A percentile compares a stretch with the other conserved stretches of the same genome.
Conservation (phyloP, 1,284 basidiomycete genomes). For the Sporisorium exsertum region DNA sequence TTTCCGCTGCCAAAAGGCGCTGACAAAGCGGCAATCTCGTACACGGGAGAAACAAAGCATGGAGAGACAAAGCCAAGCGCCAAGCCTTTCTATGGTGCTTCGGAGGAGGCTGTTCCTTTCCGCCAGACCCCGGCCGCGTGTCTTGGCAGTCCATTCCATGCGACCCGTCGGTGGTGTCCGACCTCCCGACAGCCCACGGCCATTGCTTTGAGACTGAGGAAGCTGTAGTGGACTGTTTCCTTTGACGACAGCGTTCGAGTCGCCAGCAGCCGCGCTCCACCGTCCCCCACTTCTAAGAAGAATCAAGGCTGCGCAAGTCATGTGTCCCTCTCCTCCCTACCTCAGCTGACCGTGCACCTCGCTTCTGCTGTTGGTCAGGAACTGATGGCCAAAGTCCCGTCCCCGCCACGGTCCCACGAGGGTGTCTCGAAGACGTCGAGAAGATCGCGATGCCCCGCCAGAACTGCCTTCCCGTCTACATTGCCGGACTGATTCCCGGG, state of each 20-base stretch:
- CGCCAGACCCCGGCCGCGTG: constrained; percentile 5
- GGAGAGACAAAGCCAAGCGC: neutral
- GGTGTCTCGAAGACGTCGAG: neutral
- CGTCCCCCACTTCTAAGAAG: constrained; percentile 24
- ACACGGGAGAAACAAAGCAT: neutral
- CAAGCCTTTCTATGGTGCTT: constrained; percentile 26
- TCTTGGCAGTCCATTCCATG: constrained; percentile 22
- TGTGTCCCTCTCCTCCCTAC: neutral
- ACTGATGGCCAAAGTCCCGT: neutral
- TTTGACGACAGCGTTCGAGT: neutral
- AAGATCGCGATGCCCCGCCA: no score
- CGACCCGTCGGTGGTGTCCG: constrained; percentile 17
- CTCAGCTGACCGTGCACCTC: constrained; percentile 2
- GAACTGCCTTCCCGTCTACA: neutral
- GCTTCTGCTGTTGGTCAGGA: neutral
- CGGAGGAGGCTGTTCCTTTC: constrained; percentile 31
- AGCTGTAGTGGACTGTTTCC: neutral
- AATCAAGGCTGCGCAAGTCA: neutral
- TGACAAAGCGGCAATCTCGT: no score
- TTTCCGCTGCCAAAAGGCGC: neutral
- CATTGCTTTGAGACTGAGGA: neutral
- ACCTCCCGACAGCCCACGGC: neutral
- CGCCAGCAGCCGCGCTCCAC: neutral
- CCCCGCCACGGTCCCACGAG: no score
- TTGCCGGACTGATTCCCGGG: neutral